These are phyloP conservation scores for Pythium brachiatum DNA, from an alignment of 352 stramenopile species.

Conservation along the genomic window DNA sequence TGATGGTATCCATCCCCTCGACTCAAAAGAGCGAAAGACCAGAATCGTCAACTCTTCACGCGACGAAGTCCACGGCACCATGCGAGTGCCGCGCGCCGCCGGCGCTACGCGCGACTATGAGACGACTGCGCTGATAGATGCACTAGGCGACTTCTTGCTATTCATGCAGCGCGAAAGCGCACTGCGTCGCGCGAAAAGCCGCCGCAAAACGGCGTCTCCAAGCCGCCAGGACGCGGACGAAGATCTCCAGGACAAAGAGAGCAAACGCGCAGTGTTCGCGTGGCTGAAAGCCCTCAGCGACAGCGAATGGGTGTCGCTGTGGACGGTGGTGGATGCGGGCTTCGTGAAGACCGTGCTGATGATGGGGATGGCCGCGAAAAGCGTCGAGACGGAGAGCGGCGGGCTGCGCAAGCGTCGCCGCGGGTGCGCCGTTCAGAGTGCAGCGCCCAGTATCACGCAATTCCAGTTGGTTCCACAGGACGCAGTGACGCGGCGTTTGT, in stretches of 20 bases:
- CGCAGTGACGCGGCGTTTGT: neutral
- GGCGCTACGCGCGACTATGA: constrained; percentile 6
- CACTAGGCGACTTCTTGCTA: constrained; percentile 58
- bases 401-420: constrained; percentile 17
- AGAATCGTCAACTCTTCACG: neutral
- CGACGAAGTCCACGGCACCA: too few species aligned
- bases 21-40: constrained; percentile 1
- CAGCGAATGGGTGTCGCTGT: constrained; percentile 57
- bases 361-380: constrained; percentile 46
- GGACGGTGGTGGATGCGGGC: constrained; percentile 51
- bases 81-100: neutral
- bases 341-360: constrained; percentile 82
- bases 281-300: constrained; percentile 47
- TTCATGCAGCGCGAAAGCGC: constrained; percentile 32
- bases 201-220: constrained; percentile 2
- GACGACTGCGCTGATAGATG: constrained; percentile 23
- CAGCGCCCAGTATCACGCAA: constrained; percentile 30
- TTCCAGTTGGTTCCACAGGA: constrained; percentile 49
- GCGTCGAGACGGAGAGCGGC: constrained; percentile 16
- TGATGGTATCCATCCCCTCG: constrained; percentile 12
- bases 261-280: constrained; percentile 40
- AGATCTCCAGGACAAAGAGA: constrained; percentile 14
- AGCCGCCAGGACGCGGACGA: neutral
- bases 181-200: constrained; percentile 12
- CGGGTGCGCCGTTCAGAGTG: neutral